Conservation (phyloP, 768 basidiomycete genomes). For the Pleurotus sapidus region DNA sequence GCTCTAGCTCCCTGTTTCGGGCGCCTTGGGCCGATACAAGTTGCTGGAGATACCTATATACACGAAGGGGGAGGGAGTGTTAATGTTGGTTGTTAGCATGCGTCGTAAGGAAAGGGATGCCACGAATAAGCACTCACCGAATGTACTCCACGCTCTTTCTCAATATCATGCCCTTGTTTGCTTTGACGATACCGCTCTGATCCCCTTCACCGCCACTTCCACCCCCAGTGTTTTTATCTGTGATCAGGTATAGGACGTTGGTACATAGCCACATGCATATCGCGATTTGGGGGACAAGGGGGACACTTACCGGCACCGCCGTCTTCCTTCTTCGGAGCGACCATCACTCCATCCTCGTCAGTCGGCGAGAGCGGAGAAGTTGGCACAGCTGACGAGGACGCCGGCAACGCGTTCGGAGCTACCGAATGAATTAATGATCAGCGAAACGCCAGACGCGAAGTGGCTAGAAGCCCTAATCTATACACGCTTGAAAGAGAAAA, state of each 20-base stretch:
- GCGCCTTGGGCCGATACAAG: conserved; percentile 78
- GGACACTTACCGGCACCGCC: not conserved
- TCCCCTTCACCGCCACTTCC: conserved; percentile 16
- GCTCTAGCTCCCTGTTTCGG: conserved; percentile 77
- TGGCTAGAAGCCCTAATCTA: conserved; percentile 8
- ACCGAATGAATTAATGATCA: not conserved
- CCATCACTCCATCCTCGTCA: conserved; percentile 1
- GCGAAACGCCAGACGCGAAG: not conserved
- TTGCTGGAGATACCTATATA: conserved; percentile 73
- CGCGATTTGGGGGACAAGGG: not conserved
- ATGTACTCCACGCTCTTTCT: conserved; percentile 81
- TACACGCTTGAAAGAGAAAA: conserved; percentile 7
- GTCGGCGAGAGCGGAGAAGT: conserved; percentile 4
- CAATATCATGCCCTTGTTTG: conserved; percentile 94
- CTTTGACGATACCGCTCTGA: conserved; percentile 54
- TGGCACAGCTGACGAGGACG: not conserved
- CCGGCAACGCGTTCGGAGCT: not conserved
- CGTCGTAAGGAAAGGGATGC: too few relatives aligned
- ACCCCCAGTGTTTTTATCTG: not conserved
- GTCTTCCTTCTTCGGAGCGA: not conserved
- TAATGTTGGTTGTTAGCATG: too few relatives aligned
- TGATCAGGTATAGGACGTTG: not conserved
- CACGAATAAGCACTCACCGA: conserved; percentile 49
- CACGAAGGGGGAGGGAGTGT: too few relatives aligned
- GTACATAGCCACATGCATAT: not conserved